These are phyloP conservation scores for Vaccinium corymbosum DNA, from an alignment of 148 eudicot species.

Conservation along the genomic window DNA sequence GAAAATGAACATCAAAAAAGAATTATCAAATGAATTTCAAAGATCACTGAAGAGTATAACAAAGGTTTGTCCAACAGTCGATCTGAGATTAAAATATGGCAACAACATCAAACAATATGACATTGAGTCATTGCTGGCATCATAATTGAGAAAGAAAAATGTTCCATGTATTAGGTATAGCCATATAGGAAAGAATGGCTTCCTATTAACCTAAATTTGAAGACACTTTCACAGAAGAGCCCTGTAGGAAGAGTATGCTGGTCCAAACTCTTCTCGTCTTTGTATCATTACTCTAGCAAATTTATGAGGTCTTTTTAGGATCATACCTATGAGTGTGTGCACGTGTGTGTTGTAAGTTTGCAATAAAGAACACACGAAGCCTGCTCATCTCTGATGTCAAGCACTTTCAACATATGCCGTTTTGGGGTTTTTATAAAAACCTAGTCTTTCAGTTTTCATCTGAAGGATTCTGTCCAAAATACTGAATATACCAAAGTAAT, in stretches of 20 bases:
- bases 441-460: too few species aligned
- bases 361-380: neutral
- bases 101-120: neutral
- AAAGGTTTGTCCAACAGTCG: neutral
- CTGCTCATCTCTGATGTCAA: neutral
- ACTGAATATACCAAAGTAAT: too few species aligned
- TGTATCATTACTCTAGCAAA: neutral
- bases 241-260: neutral
- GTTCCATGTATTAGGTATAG: neutral
- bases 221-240: neutral
- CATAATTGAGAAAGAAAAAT: neutral
- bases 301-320: neutral
- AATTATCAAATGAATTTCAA: neutral
- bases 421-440: neutral
- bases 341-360: neutral
- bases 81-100: conserved; percentile 8
- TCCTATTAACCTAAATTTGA: neutral
- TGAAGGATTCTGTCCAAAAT: too few species aligned
- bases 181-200: neutral
- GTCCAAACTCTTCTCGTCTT: neutral
- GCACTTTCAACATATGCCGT: neutral
- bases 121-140: neutral
- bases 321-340: neutral
- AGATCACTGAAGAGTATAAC: neutral
- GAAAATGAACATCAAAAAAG: conserved; percentile 15